These are phyloP conservation scores for Fusarium pseudocircinatum DNA, from an alignment of 2,329 filamentous ascomycete genomes.

Conservation along the genomic window DNA sequence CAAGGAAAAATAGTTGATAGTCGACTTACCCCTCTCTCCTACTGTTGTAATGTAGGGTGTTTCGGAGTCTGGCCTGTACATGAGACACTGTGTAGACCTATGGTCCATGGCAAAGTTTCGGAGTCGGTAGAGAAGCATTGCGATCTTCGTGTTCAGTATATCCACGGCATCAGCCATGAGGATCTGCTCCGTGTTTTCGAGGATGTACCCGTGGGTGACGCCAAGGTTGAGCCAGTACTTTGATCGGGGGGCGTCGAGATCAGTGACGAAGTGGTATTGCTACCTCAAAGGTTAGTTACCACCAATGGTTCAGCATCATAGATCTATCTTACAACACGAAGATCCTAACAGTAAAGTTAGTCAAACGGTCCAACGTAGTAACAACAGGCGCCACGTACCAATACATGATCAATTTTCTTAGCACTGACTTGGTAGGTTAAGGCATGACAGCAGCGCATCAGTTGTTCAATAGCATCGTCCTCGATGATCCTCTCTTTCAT, in stretches of 20 bases:
- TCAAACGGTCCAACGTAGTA: background rate
- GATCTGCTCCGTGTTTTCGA: background rate
- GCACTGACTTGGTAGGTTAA: fast-evolving
- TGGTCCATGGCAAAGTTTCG: background rate
- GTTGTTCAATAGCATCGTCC: background rate
- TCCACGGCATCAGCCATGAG: background rate
- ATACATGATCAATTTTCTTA: too few species aligned
- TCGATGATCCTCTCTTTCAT: background rate
- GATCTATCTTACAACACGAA: background rate
- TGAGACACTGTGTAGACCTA: background rate
- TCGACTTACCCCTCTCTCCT: background rate
- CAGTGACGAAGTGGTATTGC: background rate
- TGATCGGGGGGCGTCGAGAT: background rate
- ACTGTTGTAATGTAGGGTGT: background rate
- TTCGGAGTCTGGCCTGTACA: background rate
- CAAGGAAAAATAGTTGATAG: background rate
- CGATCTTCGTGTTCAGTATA: background rate
- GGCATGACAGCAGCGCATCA: background rate
- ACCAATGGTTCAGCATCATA: background rate
- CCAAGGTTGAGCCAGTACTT: background rate
- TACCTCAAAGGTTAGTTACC: background rate
- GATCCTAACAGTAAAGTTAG: background rate
- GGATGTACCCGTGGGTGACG: background rate
- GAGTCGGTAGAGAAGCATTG: background rate
- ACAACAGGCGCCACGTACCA: background rate